Evolutionary conservation across 495 filamentous ascomycete genomes (phyloP).

Genomic region (Trichoderma virens): DNA sequence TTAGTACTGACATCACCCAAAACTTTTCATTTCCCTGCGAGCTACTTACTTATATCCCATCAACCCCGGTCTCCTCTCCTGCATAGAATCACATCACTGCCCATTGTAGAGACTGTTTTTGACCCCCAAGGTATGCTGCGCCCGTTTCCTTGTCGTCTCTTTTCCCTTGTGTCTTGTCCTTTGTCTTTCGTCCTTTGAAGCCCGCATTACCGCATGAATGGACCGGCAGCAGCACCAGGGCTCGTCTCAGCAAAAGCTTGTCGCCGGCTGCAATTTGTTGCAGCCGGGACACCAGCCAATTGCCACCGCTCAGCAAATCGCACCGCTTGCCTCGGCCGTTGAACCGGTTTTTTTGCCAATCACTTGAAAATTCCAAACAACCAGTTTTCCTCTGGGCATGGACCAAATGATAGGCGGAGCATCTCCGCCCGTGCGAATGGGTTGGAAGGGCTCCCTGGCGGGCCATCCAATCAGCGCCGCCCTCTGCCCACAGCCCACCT

Average conservation of each 20-base stretch:
- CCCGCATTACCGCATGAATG: not conserved
- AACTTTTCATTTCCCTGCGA: constrained; percentile 11
- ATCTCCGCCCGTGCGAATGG: not conserved
- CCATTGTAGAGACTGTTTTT: not conserved
- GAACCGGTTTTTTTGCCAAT: not conserved
- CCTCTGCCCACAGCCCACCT: constrained; percentile 5
- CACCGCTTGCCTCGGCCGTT: not conserved
- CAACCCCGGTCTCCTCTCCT: not conserved
- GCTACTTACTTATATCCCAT: constrained; percentile 1
- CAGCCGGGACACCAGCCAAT: not conserved
- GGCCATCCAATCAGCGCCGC: not conserved
- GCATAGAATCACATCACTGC: not conserved
- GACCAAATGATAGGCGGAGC: constrained; percentile 10
- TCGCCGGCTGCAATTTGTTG: not conserved
- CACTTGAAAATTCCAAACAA: constrained; percentile 4
- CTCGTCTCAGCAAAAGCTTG: not conserved
- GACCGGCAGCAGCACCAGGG: not conserved
- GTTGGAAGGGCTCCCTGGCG: not conserved
- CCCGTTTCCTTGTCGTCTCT: not conserved
- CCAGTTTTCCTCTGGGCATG: constrained; percentile 5
- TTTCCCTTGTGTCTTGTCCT: not conserved
- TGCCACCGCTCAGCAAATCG: not conserved
- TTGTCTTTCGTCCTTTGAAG: not conserved
- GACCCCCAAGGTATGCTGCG: not conserved
- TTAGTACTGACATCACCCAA: constrained; percentile 10